Evolutionary conservation across 179 eudicot species (phyloP), one percentile per base, ranked within the genome.

Genomic region (Amaranthus tricolor): DNA sequence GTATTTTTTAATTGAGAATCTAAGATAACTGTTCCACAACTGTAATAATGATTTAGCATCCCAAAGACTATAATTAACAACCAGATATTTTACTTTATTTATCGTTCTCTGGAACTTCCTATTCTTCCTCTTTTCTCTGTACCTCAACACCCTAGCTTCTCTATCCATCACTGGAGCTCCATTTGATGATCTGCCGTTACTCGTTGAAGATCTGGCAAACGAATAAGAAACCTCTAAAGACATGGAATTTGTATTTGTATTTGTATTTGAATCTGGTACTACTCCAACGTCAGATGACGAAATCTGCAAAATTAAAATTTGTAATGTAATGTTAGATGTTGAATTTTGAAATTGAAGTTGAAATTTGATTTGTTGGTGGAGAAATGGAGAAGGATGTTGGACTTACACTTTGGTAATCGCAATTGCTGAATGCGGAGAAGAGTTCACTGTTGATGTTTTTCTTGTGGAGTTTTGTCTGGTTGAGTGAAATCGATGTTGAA

Each of bases 101-200:
- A 84, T 84, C 47, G 85, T 84, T 77, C 82, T 84, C 85, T 84
- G 78, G 54, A 84, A 84, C 82, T 72, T 84, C 43, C 87, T 40
- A 68, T 84, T 84, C 82, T 84, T 84, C 78, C 82, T 77, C 80
- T 82, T 84, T 76, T 84, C 87, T n/a, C 87, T 82, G 85, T 82
- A 84, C 69, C 87, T 67, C 62, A 82, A 55, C 60, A 84, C 87
- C 66, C 83, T 79, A 44, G 85, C 85, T 53, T 74, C 84, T 68
- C 87, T 72, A 51, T 82, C 82, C 19, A 79, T 49, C 19, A 6
- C 83, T 21, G 81, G 75, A 67, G 48, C 76, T 43, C 63, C 74
- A 50, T 19, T 61, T 52, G 58, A 49, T 20, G 71, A n/a, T 16
- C 17, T 43, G 9, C 19, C 68, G 11, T 69, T 61, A 58, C 17